These are phyloP conservation scores for Clausena lansium DNA, from an alignment of 345 rosid genomes.

Conservation along the genomic window DNA sequence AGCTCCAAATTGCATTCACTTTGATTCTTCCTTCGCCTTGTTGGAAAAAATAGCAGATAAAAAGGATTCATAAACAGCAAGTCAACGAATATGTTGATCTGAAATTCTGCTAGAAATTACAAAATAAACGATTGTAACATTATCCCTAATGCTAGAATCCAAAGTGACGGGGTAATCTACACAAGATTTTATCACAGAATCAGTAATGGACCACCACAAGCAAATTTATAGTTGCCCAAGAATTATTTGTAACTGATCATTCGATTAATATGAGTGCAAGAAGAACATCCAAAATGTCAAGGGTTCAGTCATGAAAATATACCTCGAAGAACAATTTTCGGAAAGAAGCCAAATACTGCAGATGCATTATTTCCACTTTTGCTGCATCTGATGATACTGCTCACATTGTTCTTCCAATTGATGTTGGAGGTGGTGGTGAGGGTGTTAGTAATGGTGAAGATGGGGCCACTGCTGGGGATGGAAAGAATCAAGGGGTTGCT, in stretches of 20 bases:
- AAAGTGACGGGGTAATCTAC: not conserved
- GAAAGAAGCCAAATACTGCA: constrained; percentile 43
- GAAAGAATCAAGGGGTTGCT: not conserved
- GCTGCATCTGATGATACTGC: constrained; percentile 10
- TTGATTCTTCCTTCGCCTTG: not conserved
- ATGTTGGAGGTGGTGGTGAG: not conserved
- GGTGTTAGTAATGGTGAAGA: constrained; percentile 12
- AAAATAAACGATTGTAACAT: not conserved
- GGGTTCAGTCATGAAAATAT: not conserved
- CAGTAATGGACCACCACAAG: not conserved
- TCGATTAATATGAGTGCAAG: not conserved
- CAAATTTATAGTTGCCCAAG: not conserved
- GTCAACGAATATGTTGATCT: not conserved
- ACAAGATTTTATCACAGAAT: not conserved
- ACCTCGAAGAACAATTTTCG: constrained; percentile 70
- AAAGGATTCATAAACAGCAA: not conserved
- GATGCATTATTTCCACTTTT: constrained; percentile 15
- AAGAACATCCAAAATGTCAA: not conserved
- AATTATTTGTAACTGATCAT: not conserved
- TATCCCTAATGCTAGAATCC: not conserved
- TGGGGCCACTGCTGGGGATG: not conserved
- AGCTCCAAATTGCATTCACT: not conserved
- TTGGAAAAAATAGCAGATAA: not conserved
- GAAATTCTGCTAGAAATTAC: not conserved
- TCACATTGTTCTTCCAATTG: not conserved